Evolutionary conservation across 805 yeast species (phyloP), one percentile per base, ranked within the genome.

Genomic region (Pichia membranifaciens): DNA sequence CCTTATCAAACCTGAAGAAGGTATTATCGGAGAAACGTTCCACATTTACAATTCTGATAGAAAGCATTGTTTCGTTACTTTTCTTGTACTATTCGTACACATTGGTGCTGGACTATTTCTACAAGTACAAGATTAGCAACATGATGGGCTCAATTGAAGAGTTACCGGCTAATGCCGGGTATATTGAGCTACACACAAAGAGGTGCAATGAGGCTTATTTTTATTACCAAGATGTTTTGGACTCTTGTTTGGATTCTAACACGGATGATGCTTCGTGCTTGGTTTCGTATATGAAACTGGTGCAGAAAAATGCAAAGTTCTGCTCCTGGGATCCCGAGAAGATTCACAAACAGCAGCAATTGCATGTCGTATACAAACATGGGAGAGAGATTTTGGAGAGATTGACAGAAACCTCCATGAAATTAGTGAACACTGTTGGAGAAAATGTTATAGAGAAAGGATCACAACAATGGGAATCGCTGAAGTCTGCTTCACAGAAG

Each of bases 291-390:
- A 10, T 15, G 4, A 29, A 23, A 17, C 37, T 17, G 16, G 31
- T 51, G 18, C n/a, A 25, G 7, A 38, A 48, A 22, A 41, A 44
- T 36, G 21, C 41, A 2, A 43, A 38, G 9, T 51, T 51, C 18
- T 51, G 54, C 29, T 37, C 42, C 17, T 51, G 48, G 43, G 43
- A 51, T 36, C 41, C 33, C 2, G 40, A 40, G n/a, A 13, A 15
- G 8, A 23, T 39, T 22, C 21, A 37, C 38, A 32, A 16, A 2
- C 13, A 34, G n/a, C 35, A 39, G 34, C 16, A 20, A 12, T 5
- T 29, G 21, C 32, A 37, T 17, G 37, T 43, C 6, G 13, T 34
- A 9, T 34, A 16, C 23, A 35, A n/a, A 35, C 29, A 25, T 25
- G 29, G 29, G 29, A 25, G 29, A 25, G 10, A 25, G 10, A 25